Conservation (phyloP, 2,329 filamentous ascomycete genomes). For the Cryphonectria japonica region DNA sequence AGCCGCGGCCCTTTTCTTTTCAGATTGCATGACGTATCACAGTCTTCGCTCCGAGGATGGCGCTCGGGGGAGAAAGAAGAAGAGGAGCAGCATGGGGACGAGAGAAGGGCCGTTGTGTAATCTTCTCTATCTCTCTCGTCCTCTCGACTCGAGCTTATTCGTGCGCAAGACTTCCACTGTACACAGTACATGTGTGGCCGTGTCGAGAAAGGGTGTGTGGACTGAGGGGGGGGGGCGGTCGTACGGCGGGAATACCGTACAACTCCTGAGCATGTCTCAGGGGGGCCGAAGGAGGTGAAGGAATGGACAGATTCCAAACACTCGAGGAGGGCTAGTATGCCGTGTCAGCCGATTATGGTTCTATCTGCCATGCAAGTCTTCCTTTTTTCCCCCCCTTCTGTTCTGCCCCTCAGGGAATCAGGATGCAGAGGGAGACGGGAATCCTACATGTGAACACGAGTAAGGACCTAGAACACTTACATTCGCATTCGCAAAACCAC, state of each 20-base stretch:
- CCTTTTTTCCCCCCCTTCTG: background rate
- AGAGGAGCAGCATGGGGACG: background rate
- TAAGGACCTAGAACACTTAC: too few species aligned
- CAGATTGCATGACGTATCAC: too few species aligned
- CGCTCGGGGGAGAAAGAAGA: background rate
- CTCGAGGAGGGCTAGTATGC: too few species aligned
- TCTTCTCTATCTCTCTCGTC: background rate
- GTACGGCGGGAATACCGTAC: background rate
- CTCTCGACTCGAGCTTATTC: conserved; percentile 15
- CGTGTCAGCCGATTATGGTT: background rate
- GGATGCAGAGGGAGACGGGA: background rate
- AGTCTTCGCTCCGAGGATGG: too few species aligned
- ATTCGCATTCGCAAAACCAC: too few species aligned
- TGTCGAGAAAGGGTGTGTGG: background rate
- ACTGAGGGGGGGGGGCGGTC: background rate
- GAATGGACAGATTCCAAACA: background rate
- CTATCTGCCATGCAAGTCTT: background rate
- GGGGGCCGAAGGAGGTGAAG: background rate
- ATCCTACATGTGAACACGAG: background rate
- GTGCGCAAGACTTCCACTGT: background rate
- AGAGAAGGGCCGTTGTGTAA: conserved; percentile 17
- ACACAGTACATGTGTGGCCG: conserved; percentile 5
- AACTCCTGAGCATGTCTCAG: background rate
- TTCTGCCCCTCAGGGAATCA: too few species aligned
- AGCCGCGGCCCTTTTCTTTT: background rate